These are phyloP conservation scores for Microstegium vimineum DNA, from an alignment of 176 grass and related monocot species.

Conservation along the genomic window DNA sequence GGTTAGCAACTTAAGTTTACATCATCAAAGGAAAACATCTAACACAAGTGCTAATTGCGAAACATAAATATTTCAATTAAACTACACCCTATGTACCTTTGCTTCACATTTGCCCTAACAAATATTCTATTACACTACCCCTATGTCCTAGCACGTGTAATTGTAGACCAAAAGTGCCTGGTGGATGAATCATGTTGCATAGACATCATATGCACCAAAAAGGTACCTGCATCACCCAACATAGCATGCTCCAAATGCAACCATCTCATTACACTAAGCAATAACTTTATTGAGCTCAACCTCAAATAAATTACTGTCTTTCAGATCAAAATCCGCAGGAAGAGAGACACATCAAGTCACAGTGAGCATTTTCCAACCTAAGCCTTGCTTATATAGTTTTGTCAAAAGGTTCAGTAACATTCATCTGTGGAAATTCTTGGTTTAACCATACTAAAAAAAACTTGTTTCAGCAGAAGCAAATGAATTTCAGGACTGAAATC, in stretches of 20 bases:
- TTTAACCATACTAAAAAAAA: neutral
- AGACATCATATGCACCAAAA: conserved; percentile 6
- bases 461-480: neutral
- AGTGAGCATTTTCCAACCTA: neutral
- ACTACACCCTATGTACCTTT: neutral
- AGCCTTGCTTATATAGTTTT: neutral
- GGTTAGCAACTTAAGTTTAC: conserved; percentile 4
- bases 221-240: conserved; percentile 7
- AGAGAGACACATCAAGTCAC: neutral
- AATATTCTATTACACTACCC: neutral
- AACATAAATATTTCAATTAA: neutral
- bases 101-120: neutral
- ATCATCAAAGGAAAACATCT: conserved; percentile 4
- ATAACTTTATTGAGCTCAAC: neutral
- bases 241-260: conserved; percentile 14
- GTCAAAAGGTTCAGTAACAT: neutral
- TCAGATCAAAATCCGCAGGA: neutral
- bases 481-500: neutral
- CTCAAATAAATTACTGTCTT: neutral
- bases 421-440: neutral
- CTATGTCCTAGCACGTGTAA: neutral
- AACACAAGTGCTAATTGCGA: neutral
- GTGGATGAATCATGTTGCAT: neutral
- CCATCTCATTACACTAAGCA: neutral
- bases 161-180: conserved; percentile 7